Percentiles rank a stretch among this genome's conserved stretches.
Conservation (phyloP, 345 rosid genomes). For the Geranium rotundifolium region DNA sequence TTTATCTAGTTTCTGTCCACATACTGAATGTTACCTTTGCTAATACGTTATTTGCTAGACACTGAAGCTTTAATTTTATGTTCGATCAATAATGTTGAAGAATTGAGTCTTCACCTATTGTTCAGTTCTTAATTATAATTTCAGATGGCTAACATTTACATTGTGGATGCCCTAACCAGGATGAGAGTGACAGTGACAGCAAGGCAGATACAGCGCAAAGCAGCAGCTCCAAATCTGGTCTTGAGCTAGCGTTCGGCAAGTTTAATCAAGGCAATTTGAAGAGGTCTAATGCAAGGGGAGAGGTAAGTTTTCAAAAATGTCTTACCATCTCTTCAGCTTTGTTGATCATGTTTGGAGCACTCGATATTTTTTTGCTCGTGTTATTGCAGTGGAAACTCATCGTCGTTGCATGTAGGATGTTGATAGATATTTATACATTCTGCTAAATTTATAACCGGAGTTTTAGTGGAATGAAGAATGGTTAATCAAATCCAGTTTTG, state of each 20-base stretch:
- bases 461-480: too few relatives aligned
- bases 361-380: too few relatives aligned
- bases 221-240: constrained; percentile 12
- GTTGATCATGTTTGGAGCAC: neutral
- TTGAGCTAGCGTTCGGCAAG: constrained; percentile 5
- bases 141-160: neutral
- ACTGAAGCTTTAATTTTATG: neutral
- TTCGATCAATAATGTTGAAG: neutral
- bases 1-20: neutral
- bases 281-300: constrained; percentile 51
- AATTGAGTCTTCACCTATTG: too few relatives aligned
- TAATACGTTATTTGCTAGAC: neutral
- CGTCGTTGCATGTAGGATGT: too few relatives aligned
- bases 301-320: constrained; percentile 34
- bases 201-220: constrained; percentile 16
- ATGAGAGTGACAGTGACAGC: constrained; percentile 26
- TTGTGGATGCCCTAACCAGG: constrained; percentile 18
- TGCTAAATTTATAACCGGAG: too few relatives aligned
- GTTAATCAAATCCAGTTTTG: too few relatives aligned
- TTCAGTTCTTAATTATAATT: constrained; percentile 14
- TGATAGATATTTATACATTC: too few relatives aligned
- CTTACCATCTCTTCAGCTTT: neutral
- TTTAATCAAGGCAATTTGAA: constrained; percentile 24
- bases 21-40: neutral
- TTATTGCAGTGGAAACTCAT: too few relatives aligned